A percentile compares a stretch with the other conserved stretches of the same genome.
phyloP scores from a whole-genome alignment of 192 early-diverging fungal genomes.

The Backusella morwellensis region DNA sequence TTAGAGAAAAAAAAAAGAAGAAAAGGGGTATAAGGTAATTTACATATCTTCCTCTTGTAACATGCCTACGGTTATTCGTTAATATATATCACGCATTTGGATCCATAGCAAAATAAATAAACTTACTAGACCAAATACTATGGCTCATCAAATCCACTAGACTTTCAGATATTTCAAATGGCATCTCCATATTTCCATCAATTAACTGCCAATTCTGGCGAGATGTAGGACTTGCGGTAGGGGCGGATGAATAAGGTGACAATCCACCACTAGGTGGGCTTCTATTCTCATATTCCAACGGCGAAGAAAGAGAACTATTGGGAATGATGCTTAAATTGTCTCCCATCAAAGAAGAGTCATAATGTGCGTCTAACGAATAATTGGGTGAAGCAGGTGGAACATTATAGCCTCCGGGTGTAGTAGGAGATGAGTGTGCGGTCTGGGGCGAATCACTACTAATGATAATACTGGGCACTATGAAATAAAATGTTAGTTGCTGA shows the following conservation, averaged over 20 bases:
- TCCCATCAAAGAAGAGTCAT: neutral
- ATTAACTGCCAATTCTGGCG: slow-evolving; percentile 19
- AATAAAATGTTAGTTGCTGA: no score
- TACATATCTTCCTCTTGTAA: neutral
- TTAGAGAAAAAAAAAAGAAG: neutral
- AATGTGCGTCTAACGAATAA: slow-evolving; percentile 5
- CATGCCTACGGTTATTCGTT: neutral
- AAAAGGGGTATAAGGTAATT: neutral
- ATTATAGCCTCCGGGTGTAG: neutral
- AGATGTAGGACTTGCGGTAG: neutral
- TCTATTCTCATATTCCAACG: neutral
- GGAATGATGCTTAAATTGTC: slow-evolving; percentile 1
- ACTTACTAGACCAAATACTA: slow-evolving; percentile 19
- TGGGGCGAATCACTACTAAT: neutral
- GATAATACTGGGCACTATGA: slow-evolving; percentile 12
- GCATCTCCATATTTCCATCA: slow-evolving; percentile 17
- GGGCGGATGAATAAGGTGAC: neutral
- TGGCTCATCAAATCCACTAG: slow-evolving; percentile 7
- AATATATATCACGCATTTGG: neutral
- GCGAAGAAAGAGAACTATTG: neutral
- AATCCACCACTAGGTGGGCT: neutral
- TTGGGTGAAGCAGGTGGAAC: neutral
- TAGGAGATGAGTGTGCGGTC: neutral
- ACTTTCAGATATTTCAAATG: slow-evolving; percentile 8
- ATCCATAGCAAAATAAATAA: neutral